Percentiles rank a stretch among this genome's conserved stretches.
Evolutionary conservation across 176 grass and related monocot species (phyloP).

Genomic region (Phyllostachys edulis): DNA sequence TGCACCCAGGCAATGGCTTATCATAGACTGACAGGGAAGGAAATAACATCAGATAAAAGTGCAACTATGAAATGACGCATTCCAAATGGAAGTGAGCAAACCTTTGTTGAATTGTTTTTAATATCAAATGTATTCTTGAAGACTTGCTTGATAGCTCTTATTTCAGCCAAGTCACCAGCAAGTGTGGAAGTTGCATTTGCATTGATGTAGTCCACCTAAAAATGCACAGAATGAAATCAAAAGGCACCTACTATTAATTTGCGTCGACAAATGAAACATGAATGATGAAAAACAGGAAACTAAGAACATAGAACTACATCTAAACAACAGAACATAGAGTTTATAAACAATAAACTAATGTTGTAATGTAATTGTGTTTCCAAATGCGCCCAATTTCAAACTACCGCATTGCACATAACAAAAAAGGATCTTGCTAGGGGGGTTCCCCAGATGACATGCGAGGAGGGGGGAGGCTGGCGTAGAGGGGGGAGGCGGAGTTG

Average conservation of each 20-base stretch:
- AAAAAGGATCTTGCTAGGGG: not conserved
- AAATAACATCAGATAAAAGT: conserved; percentile 15
- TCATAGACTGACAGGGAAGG: conserved; percentile 52
- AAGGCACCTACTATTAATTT: not conserved
- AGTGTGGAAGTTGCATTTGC: conserved; percentile 71
- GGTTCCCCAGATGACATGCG: not conserved
- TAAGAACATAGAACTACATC: not conserved
- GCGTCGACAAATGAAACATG: not conserved
- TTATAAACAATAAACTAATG: too few relatives aligned
- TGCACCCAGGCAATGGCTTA: conserved; percentile 59
- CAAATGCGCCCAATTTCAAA: not conserved
- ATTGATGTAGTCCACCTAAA: conserved; percentile 66
- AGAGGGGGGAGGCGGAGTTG: too few relatives aligned
- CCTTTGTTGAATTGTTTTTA: conserved; percentile 73
- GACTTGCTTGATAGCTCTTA: conserved; percentile 54
- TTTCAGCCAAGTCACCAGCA: conserved; percentile 63
- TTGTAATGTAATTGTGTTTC: not conserved
- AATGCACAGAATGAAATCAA: not conserved
- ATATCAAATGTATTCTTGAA: conserved; percentile 56
- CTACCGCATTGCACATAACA: not conserved
- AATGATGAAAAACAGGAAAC: not conserved
- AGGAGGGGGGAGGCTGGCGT: too few relatives aligned
- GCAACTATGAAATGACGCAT: not conserved
- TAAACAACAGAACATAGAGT: not conserved
- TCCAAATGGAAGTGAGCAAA: conserved; percentile 29